phyloP scores from a whole-genome alignment of 306 rosid genomes.

The Prunus mume region DNA sequence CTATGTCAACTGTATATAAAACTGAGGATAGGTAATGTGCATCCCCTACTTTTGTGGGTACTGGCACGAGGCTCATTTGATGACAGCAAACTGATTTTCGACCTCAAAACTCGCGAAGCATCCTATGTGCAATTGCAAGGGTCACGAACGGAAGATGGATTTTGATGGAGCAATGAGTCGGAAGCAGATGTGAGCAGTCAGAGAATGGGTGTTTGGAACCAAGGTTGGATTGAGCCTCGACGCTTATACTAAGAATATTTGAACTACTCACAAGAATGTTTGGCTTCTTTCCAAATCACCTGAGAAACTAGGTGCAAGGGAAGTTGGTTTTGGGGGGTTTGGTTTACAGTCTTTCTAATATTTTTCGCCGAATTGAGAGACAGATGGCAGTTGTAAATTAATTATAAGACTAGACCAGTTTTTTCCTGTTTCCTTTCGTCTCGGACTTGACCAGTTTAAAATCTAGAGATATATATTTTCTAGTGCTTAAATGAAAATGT shows the following conservation, averaged over 20 bases:
- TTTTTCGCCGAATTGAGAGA: neutral
- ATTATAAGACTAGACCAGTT: neutral
- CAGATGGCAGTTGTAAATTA: neutral
- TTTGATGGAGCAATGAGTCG: neutral
- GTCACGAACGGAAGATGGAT: slow-evolving; percentile 2
- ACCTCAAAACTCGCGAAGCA: slow-evolving; percentile 16
- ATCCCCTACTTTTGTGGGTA: slow-evolving; percentile 1
- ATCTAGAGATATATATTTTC: no score
- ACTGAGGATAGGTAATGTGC: slow-evolving; percentile 18
- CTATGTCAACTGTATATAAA: slow-evolving; percentile 19
- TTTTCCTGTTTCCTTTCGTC: no score
- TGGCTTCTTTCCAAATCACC: neutral
- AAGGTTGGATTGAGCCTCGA: slow-evolving; percentile 1
- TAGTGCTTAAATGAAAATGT: no score
- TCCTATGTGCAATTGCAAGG: neutral
- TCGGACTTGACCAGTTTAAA: no score
- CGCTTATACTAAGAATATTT: neutral
- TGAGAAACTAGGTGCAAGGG: neutral
- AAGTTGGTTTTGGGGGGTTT: neutral
- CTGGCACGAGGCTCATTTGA: neutral
- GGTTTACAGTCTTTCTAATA: neutral
- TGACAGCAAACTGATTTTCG: slow-evolving; percentile 5
- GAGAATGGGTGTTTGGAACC: slow-evolving; percentile 5
- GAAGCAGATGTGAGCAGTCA: slow-evolving; percentile 5
- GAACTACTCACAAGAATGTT: neutral